These are phyloP conservation scores for Rickenella mellea DNA, from an alignment of 768 basidiomycete species.

Conservation along the genomic window DNA sequence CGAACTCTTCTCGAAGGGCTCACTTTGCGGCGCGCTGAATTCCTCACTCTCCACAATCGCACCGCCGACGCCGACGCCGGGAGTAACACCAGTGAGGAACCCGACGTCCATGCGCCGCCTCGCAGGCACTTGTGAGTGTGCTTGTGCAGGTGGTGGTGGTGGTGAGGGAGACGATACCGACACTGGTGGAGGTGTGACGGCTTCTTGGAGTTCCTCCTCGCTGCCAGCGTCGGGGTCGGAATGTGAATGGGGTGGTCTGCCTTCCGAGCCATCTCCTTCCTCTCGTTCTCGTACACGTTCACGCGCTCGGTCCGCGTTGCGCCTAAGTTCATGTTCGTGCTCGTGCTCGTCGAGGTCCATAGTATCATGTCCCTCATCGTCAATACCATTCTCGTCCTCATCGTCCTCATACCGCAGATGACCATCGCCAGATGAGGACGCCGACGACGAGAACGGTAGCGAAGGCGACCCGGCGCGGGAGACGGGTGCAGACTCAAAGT, in stretches of 20 bases:
- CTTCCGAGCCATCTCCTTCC: conserved; percentile 6
- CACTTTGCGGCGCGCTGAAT: conserved; percentile 20
- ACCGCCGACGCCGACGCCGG: conserved; percentile 13
- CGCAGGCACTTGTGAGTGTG: too few relatives aligned
- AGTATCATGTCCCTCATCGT: conserved; percentile 28
- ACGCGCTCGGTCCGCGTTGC: conserved; percentile 37
- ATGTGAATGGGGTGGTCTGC: conserved; percentile 12
- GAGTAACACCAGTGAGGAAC: conserved; percentile 13
- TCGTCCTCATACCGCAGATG: conserved; percentile 11
- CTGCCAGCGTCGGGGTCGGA: conserved; percentile 1
- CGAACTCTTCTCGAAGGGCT: conserved; percentile 27
- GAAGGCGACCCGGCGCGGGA: conserved; percentile 48
- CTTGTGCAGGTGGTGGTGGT: conserved; percentile 14
- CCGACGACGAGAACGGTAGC: conserved; percentile 41
- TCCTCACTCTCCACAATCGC: conserved; percentile 13
- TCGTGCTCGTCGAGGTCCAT: conserved; percentile 22
- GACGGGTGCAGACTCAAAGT: conserved; percentile 28
- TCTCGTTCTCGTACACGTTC: conserved; percentile 4
- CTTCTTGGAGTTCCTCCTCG: conserved; percentile 64
- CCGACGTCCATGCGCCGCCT: neutral
- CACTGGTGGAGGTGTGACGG: conserved; percentile 62
- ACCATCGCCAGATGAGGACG: conserved; percentile 23
- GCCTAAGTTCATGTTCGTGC: conserved; percentile 11
- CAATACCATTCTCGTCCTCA: conserved; percentile 37
- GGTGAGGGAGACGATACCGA: conserved; percentile 28